Conservation (phyloP, 1,284 basidiomycete species). For the Stygiomarasmius scandens region DNA sequence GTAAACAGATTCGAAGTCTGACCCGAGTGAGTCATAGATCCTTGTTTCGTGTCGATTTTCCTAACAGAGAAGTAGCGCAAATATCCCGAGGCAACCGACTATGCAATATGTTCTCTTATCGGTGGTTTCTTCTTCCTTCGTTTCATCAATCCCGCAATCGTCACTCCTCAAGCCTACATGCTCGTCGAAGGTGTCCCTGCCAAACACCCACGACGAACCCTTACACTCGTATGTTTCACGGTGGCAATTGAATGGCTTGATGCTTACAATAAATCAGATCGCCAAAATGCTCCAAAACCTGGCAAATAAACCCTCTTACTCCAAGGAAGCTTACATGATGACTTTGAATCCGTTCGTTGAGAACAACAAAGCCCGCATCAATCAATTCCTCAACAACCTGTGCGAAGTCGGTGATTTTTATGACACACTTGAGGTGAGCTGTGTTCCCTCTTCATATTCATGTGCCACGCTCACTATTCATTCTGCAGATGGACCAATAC, state of each 20-base stretch:
- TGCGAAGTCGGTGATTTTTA: slow-evolving; percentile 99
- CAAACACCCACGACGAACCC: slow-evolving; percentile 93
- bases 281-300: slow-evolving; percentile 99
- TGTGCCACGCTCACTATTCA: slow-evolving; percentile 1
- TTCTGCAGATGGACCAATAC: slow-evolving; percentile 93
- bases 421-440: slow-evolving; percentile 90
- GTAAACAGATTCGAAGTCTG: slow-evolving; percentile 97
- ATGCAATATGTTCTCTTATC: slow-evolving; percentile 97
- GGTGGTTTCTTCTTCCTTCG: slow-evolving; percentile 99
- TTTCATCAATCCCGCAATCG: slow-evolving; percentile 99
- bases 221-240: slow-evolving; percentile 76
- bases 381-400: slow-evolving; percentile 93
- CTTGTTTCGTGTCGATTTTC: slow-evolving; percentile 10
- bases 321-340: slow-evolving; percentile 99
- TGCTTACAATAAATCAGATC: slow-evolving; percentile 57
- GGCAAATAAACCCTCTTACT: slow-evolving; percentile 97
- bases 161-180: slow-evolving; percentile 99
- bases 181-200: slow-evolving; percentile 96
- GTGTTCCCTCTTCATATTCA: neutral
- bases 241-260: neutral
- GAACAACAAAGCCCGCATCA: slow-evolving; percentile 96
- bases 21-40: slow-evolving; percentile 70
- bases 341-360: slow-evolving; percentile 98
- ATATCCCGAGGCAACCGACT: slow-evolving; percentile 97
- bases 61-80: slow-evolving; percentile 70